phyloP scores from a whole-genome alignment of 2,329 filamentous ascomycete species.

The Endothia cerciana region DNA sequence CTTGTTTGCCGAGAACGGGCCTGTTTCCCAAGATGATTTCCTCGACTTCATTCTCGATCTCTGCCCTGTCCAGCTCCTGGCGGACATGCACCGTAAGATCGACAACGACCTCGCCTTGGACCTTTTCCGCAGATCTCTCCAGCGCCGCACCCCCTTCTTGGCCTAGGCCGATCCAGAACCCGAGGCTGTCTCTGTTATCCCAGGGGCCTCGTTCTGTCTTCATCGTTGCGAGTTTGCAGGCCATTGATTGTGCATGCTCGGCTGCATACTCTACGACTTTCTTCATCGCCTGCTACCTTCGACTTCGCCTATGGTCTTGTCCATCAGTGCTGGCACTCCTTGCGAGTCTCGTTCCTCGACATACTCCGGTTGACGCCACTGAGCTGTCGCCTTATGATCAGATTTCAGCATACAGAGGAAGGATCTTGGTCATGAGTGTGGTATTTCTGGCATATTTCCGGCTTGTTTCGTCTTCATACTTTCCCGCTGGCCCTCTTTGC shows the following conservation, averaged over 20 bases:
- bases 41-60: background rate
- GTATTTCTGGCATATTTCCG: too few species aligned
- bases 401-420: too few species aligned
- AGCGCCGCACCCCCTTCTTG: background rate
- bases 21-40: background rate
- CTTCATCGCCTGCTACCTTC: background rate
- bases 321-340: background rate
- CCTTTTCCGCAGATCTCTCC: constrained; percentile 1
- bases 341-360: too few species aligned
- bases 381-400: too few species aligned
- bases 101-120: background rate
- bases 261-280: too few species aligned
- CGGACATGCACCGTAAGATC: background rate
- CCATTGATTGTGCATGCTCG: background rate
- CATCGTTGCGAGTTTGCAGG: background rate
- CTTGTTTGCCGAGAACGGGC: background rate
- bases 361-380: too few species aligned
- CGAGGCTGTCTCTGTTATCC: background rate
- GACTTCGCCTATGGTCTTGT: background rate
- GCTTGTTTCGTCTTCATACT: too few species aligned
- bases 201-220: background rate
- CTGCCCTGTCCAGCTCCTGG: constrained; percentile 13
- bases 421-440: too few species aligned
- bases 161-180: background rate
- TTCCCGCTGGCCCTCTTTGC: too few species aligned